A percentile compares a stretch with the other conserved stretches of the same genome.
Conservation (phyloP, 164 flowering plant genomes). For the Tinospora cordifolia region DNA sequence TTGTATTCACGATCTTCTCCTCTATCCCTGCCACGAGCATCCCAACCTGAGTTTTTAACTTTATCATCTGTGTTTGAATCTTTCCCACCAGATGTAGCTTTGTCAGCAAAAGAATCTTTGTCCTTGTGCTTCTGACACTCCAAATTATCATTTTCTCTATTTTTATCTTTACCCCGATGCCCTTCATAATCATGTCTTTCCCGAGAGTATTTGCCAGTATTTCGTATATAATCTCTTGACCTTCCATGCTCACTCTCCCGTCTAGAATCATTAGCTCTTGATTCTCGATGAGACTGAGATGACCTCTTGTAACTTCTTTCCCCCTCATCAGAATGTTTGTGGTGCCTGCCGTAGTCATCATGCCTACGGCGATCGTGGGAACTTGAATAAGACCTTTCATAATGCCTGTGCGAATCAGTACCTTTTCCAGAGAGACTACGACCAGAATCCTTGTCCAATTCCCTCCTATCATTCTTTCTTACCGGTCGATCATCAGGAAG, state of each 20-base stretch:
- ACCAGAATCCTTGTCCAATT: constrained; percentile 30
- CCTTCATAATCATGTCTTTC: constrained; percentile 43
- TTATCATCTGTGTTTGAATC: no score
- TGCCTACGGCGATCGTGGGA: constrained; percentile 38
- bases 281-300: constrained; percentile 40
- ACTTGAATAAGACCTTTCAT: constrained; percentile 46
- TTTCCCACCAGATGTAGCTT: constrained; percentile 1
- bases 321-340: constrained; percentile 39
- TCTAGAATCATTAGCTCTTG: constrained; percentile 29
- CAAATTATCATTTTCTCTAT: constrained; percentile 25
- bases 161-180: constrained; percentile 41
- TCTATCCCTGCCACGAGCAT: neutral
- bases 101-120: constrained; percentile 28
- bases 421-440: constrained; percentile 35
- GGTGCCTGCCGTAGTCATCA: constrained; percentile 44
- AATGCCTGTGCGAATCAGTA: constrained; percentile 39
- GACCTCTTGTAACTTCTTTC: constrained; percentile 41
- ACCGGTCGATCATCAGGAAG: constrained; percentile 25
- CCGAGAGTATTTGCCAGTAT: constrained; percentile 41
- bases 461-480: constrained; percentile 42
- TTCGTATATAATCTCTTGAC: constrained; percentile 36
- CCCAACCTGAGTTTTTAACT: no score
- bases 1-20: constrained; percentile 36
- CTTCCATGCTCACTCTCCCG: constrained; percentile 38
- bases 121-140: constrained; percentile 31